Conservation (phyloP, 305 asterid species). For the Rubia peregrina region DNA sequence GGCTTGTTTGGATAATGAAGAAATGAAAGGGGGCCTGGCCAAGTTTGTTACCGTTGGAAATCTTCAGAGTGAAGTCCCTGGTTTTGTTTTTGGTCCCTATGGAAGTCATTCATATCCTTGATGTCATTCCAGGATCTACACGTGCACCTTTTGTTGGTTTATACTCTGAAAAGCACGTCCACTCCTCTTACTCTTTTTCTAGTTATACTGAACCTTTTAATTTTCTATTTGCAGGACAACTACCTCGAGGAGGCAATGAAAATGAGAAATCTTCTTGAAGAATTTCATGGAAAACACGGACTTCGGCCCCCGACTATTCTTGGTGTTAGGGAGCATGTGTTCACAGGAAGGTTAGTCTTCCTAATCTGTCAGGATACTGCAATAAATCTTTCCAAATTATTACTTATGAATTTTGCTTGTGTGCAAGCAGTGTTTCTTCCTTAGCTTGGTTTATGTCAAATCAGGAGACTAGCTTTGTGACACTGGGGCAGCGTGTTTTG, state of each 20-base stretch:
- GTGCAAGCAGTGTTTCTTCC: conserved; percentile 83
- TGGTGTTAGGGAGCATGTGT: conserved; percentile 96
- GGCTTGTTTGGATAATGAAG: background rate
- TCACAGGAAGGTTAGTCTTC: conserved; percentile 81
- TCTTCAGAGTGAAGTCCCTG: background rate
- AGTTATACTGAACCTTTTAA: background rate
- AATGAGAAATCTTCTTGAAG: conserved; percentile 94
- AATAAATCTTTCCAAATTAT: background rate
- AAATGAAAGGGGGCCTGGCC: background rate
- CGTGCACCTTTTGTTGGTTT: background rate
- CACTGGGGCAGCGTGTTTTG: conserved; percentile 96
- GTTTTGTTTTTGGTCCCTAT: background rate
- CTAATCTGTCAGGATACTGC: conserved; percentile 4
- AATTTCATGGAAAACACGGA: conserved; percentile 85
- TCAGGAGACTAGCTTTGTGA: conserved; percentile 98
- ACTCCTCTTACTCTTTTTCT: background rate
- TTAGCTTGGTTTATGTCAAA: conserved; percentile 99
- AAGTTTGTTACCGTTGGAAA: background rate
- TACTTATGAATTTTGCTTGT: conserved; percentile 11
- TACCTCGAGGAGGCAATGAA: conserved; percentile 99
- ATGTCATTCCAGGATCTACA: background rate
- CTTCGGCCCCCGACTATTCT: conserved; percentile 95
- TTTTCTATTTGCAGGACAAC: conserved; percentile 56
- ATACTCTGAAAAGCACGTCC: background rate
- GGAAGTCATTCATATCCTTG: background rate